Evolutionary conservation across 208 protist genomes (phyloP), one percentile per base, ranked within the genome.

Genomic region (Trypanosoma melophagium): DNA sequence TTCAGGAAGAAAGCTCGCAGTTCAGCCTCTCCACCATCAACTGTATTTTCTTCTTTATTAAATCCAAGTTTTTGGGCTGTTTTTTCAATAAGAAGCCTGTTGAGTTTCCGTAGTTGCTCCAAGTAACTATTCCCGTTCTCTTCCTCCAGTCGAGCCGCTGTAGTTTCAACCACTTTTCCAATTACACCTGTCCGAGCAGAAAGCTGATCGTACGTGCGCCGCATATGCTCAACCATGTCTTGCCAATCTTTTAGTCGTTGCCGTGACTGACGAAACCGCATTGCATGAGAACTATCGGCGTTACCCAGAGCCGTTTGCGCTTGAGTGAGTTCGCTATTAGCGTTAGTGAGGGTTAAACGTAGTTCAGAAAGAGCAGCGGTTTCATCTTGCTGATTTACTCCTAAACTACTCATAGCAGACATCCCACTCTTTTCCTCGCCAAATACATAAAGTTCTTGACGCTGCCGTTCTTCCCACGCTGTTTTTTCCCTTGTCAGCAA

Each of bases 171-270:
- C 4, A 73, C 62, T 1, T 63, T 67, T 24, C 19, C n/a, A 25
- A 89, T 64, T 22, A 79, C 69, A 19, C 67, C 60, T 8, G 80
- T 76, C 55, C 81, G 76, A 16, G 74, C 65, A 0, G 38, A 24
- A 13, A 80, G 74, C 67, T 86, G 80, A 12, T 80, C 52, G 38
- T 62, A 42, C 14, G 64, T 75, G 49, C 59, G 59, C 21, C 74
- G 77, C 60, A 70, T 45, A 25, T 64, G 40, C 25, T 55, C 65
- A 10, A 66, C 69, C 54, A 89, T 78, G 17, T 77, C 74, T 38
- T 89, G 79, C 83, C 83, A 89, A 55, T 89, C 83, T 59, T 72
- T 73, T 9, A 89, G 69, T 4, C 72, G 70, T 55, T 89, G 83
- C 51, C 77, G 76, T 16, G 83, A 24, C 35, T 86, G 72, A 13